A percentile compares a stretch with the other conserved stretches of the same genome.
These are phyloP conservation scores for Phaffomyces antillensis DNA, from an alignment of 805 yeast species.

Conservation along the genomic window DNA sequence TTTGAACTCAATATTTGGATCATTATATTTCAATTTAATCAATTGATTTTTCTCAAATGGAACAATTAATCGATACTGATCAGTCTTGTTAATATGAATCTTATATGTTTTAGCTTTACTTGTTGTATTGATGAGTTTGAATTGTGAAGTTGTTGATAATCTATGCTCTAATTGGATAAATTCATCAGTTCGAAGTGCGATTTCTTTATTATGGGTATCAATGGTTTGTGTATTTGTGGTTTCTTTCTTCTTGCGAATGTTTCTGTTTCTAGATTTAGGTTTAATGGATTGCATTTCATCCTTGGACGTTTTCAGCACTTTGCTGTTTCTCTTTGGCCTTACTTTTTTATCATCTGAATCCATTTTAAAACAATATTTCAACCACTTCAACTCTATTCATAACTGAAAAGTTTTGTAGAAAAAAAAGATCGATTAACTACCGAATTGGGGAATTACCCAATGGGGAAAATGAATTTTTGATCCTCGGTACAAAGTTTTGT, in stretches of 20 bases:
- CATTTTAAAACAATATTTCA: neutral
- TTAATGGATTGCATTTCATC: neutral
- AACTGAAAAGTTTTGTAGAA: neutral
- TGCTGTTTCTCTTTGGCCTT: neutral
- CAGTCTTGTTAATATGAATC: conserved; percentile 8
- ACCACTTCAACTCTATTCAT: neutral
- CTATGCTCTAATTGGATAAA: conserved; percentile 8
- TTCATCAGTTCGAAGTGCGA: conserved; percentile 10
- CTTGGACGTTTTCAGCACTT: neutral
- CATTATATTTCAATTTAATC: neutral
- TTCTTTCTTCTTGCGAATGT: neutral
- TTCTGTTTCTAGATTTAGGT: neutral
- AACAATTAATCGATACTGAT: conserved; percentile 13
- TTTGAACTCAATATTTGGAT: neutral
- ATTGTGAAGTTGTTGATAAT: conserved; percentile 5
- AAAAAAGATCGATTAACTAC: neutral
- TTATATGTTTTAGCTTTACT: conserved; percentile 14
- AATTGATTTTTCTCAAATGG: conserved; percentile 12
- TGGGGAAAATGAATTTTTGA: neutral
- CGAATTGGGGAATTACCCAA: neutral
- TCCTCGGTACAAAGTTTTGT: conserved; percentile 4
- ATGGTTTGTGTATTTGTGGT: neutral
- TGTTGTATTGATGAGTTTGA: conserved; percentile 16
- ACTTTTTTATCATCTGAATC: neutral
- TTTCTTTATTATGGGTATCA: neutral